Base-by-base conservation (phyloP, 108 stramenopile genomes). In the Halocafeteria seosinensis region DNA sequence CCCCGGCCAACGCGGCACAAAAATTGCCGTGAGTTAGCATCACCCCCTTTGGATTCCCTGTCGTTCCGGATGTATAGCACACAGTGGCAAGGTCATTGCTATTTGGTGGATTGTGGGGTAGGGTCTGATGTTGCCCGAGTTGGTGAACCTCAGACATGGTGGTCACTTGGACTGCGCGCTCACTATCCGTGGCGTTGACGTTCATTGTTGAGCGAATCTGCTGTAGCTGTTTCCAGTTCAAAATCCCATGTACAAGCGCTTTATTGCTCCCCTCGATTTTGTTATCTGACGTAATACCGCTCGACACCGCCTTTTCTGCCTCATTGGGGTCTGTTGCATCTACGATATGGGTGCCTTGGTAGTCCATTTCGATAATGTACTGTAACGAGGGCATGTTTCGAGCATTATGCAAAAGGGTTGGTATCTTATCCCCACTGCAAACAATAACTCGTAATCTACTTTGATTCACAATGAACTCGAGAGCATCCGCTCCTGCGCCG, bases 21-120 rank as follows among this genome's bases (percentile, higher is more conserved):
- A 93, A 62, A 68, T 91, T 94, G 60, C 78, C 55, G 75, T 95
- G 94, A 8, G 83, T 86, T 30, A 95, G 70, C 53, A 95, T 62
- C 5, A 87, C 94, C 32, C 91, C 94, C 72, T 95, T 95, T 55
- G 91, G 85, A 61, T 70, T 53, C 0, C 85, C 85, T 5, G 85
- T 86, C 37, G 81, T 84, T 26, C 83, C 83, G 34, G 69, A 72
- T 24, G 77, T 78, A 68, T 73, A 81, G 68, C 75, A 74, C 63
- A 80, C 50, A 23, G 87, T 87, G 34, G 84, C 85, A 23, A 91
- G 55, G 71, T 89, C 88, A 0, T 65, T 55, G 33, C 76, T 72
- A 38, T 80, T 70, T 0, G 91, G 91, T 1, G 87, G 85, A 34
- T 61, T 64, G 61, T 21, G 35, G 13, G 55, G 66, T 42, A 28